These are phyloP conservation scores for Beauveria varroae DNA, from an alignment of 2,329 filamentous ascomycete species.

Conservation along the genomic window DNA sequence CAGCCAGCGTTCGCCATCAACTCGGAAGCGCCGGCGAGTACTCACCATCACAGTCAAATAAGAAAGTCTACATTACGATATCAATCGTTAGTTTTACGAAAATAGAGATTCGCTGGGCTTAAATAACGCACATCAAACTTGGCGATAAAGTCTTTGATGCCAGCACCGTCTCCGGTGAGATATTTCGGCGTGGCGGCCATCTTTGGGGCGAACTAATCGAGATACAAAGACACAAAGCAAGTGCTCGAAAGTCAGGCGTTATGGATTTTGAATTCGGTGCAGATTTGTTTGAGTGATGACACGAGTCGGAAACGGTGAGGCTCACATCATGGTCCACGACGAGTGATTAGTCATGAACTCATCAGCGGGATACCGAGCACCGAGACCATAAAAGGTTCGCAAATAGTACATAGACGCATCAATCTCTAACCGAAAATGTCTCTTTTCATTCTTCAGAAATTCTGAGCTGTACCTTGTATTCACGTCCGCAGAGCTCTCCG, in stretches of 20 bases:
- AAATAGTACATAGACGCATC: neutral
- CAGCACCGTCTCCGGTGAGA: slow-evolving; percentile 70
- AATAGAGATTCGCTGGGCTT: neutral
- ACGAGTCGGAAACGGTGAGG: neutral
- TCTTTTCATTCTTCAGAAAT: no score
- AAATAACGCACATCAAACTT: slow-evolving; percentile 74
- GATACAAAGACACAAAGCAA: neutral
- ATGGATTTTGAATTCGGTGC: neutral
- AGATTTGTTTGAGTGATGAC: neutral
- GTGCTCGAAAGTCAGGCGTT: neutral
- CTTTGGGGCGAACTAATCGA: neutral
- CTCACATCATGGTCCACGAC: neutral
- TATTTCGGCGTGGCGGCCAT: slow-evolving; percentile 41
- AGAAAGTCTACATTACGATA: slow-evolving; percentile 60
- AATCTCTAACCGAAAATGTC: neutral
- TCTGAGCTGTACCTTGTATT: no score
- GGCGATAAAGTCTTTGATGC: slow-evolving; percentile 76
- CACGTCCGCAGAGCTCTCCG: neutral
- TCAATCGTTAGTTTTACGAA: neutral
- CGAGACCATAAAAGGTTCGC: neutral
- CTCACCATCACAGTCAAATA: slow-evolving; percentile 95
- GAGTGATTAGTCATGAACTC: slow-evolving; percentile 3
- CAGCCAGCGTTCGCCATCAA: slow-evolving; percentile 10
- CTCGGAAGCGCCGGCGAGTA: neutral
- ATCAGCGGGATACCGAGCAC: neutral